Base-by-base conservation (phyloP, 352 stramenopile species). In the Phytophthora multivora region DNA sequence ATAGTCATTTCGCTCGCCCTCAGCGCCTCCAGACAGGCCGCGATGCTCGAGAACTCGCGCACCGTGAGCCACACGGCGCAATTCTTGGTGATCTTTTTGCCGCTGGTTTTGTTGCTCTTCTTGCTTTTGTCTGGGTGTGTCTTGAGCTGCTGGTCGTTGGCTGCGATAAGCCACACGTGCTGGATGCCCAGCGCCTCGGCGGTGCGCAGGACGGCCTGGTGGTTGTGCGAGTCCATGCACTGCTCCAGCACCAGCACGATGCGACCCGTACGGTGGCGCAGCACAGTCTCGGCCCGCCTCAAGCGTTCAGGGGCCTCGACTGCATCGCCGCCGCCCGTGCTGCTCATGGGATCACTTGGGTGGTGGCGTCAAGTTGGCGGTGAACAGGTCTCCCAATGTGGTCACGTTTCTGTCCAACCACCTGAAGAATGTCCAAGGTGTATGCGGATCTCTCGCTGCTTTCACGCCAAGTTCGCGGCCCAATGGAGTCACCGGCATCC, bases 151-250 rank as follows among this genome's bases (percentile, higher is more conserved):
- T 71, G 68, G 50, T 78, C 68, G 50, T 91, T 91, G 47, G 80
- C 55, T 36, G 80, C 71, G 55, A 90, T 81, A 53, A 91, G 72
- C 79, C 80, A 98, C 21, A 98, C 89, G 65, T 97, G 76, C 78
- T 98, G 93, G 5, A 98, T 80, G n/a, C 95, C 95, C 35, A 98
- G 67, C 16, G 90, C 90, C 79, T 98, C 93, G 7, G 90, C 91
- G 15, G 96, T 98, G 10, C 91, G 88, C 52, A 98, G 79, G 59
- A 97, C 89, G 31, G 91, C 87, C 50, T 96, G 83, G 69, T 97
- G 89, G 59, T 97, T 90, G 62, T 93, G 81, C 21, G 81, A 85
- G 74, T 93, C 79, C 77, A 88, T 87, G 42, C 83, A 87, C 41
- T 89, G 80, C 71, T 95, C 83, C 49, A 95, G 64, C 46, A 95